phyloP scores from a whole-genome alignment of 1,139 yeast genomes.

The Entelexis paramagnoliae region DNA sequence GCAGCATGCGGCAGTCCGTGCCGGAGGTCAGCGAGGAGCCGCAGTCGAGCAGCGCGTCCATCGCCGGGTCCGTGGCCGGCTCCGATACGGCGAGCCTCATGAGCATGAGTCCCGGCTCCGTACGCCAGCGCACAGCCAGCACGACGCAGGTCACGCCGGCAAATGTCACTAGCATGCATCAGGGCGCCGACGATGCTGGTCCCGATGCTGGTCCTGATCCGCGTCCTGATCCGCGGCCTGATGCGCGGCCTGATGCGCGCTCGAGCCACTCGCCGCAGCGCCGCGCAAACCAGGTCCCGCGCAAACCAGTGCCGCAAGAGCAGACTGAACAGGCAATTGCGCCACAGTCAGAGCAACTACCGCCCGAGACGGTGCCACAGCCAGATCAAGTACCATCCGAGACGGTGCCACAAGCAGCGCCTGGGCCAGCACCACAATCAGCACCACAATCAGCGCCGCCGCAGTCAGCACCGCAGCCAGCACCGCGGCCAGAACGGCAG shows the following conservation, averaged over 20 bases:
- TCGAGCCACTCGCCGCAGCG: conserved; percentile 1
- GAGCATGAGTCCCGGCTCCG: conserved; percentile 9
- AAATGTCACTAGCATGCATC: background rate
- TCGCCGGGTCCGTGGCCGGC: background rate
- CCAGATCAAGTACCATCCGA: too few species aligned
- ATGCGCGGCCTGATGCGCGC: background rate
- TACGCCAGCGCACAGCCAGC: conserved; percentile 4
- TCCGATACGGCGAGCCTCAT: conserved; percentile 4
- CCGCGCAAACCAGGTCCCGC: background rate
- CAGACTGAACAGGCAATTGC: too few species aligned
- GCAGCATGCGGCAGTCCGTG: conserved; percentile 1
- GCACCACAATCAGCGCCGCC: too few species aligned
- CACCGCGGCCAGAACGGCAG: background rate
- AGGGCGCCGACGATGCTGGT: background rate
- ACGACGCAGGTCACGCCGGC: conserved; percentile 11
- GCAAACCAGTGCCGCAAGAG: conserved; percentile 13
- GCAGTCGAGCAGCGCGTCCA: background rate
- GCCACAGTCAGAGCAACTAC: too few species aligned
- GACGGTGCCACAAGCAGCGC: too few species aligned
- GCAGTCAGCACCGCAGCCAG: background rate
- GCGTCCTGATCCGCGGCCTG: too few species aligned
- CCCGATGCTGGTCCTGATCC: too few species aligned
- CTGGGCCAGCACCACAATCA: too few species aligned
- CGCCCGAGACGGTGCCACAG: too few species aligned
- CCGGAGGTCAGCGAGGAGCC: background rate